Evolutionary conservation across 225 moss, liverwort and hornwort species (phyloP), one percentile per base, ranked within the genome.

Genomic region (Sphagnum tenellum): DNA sequence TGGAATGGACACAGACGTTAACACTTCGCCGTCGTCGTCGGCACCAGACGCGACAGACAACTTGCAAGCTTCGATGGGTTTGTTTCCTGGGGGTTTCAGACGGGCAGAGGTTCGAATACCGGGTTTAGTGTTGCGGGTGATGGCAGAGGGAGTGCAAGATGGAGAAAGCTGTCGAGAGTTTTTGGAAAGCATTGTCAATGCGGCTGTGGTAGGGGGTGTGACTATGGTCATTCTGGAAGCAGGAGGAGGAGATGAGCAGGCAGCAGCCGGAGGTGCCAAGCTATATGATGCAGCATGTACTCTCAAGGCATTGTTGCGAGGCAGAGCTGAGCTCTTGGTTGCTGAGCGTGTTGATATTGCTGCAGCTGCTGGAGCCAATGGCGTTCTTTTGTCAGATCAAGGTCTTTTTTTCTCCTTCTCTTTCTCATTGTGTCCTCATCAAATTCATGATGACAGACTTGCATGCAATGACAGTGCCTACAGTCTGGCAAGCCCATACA

Each of bases 311-410:
- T 60, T 81, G 60, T 66, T 98, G 67, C 83, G 93, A 50, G 98
- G 98, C 45, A 77, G 98, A 71, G 98, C 90, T 47, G 87, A 82
- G 65, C 87, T 98, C 47, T 60, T 98, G 67, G 72, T 98, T 46
- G 80, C 89, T 13, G 98, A 98, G 77, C 79, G 98, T 59, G 98
- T 98, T 60, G 98, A 98, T 68, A 98, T 98, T 79, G 93, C 98
- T 68, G 90, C 98, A 12, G 98, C 98, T 46, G 90, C 98, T 53
- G 98, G 93, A 66, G 93, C 89, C 50, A 86, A 89, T 69, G 98
- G 98, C 68, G 98, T 98, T 56, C 73, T 93, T 54, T 77, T 98
- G 44, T 90, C 98, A 14, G 98, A 98, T 73, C 88, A 93, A 79
- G 98, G 98, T 98, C 14, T 50, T 14, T 45, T 54, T 63, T 66